Evolutionary conservation across 495 filamentous ascomycete species (phyloP).

Genomic region (Trypethelium eluteriae): DNA sequence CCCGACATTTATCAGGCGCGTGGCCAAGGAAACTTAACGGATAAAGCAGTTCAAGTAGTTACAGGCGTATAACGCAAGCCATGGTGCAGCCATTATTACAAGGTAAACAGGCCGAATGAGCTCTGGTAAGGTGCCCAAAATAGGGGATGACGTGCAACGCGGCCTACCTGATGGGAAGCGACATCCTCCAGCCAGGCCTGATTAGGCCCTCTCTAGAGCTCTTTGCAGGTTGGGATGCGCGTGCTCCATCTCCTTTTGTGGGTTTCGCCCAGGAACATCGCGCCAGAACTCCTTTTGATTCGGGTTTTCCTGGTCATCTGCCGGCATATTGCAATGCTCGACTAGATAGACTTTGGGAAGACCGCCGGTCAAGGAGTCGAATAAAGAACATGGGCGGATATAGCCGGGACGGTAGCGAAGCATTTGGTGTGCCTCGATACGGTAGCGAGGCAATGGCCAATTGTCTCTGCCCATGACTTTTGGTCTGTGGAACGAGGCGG

Average conservation of each 20-base stretch:
- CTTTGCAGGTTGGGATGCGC: not conserved
- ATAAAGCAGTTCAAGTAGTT: not conserved
- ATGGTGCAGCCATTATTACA: not conserved
- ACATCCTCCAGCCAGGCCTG: not conserved
- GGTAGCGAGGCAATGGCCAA: not conserved
- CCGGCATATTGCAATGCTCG: not conserved
- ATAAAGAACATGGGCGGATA: not conserved
- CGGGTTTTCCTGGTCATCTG: not conserved
- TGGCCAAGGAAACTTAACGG: not conserved
- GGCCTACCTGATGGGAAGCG: not conserved
- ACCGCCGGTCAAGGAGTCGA: too few species aligned
- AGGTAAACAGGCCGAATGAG: not conserved
- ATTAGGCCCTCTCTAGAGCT: not conserved
- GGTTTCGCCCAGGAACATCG: too few species aligned
- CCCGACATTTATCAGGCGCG: not conserved
- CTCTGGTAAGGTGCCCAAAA: not conserved
- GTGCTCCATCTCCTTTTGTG: too few species aligned
- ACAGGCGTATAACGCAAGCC: not conserved
- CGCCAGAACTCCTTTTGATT: not conserved
- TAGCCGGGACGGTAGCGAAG: not conserved
- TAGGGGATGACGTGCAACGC: not conserved
- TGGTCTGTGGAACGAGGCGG: not conserved
- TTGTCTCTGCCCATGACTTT: not conserved
- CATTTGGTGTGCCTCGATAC: not conserved
- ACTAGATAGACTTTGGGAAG: not conserved